These are phyloP conservation scores for Cladorrhinum samala DNA, from an alignment of 495 filamentous ascomycete genomes.

Conservation along the genomic window DNA sequence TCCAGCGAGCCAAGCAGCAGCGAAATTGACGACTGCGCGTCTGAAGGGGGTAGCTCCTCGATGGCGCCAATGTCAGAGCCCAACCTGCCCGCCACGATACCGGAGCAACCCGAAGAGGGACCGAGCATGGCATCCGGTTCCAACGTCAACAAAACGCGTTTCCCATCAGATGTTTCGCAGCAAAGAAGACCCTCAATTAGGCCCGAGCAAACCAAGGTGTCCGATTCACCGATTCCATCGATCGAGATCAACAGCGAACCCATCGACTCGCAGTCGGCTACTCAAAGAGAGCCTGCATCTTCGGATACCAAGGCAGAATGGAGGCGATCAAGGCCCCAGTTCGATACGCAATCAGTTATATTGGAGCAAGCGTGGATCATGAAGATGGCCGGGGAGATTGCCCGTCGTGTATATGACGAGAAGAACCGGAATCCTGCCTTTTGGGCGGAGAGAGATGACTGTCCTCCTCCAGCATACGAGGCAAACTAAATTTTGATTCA, in stretches of 20 bases:
- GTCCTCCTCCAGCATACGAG: conserved; percentile 59
- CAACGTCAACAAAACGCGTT: conserved; percentile 39
- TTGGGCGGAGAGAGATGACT: conserved; percentile 47
- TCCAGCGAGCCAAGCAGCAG: conserved; percentile 46
- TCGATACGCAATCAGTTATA: conserved; percentile 49
- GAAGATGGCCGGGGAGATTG: conserved; percentile 88
- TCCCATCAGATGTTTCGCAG: conserved; percentile 22
- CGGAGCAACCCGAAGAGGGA: conserved; percentile 54
- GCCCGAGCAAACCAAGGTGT: conserved; percentile 19
- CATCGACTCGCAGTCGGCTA: neutral
- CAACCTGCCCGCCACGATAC: conserved; percentile 33
- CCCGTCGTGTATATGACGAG: conserved; percentile 70
- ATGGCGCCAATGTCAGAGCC: conserved; percentile 46
- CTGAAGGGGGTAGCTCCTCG: conserved; percentile 29
- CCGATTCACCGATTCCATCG: conserved; percentile 10
- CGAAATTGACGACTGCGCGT: conserved; percentile 35
- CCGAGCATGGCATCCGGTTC: too few species aligned
- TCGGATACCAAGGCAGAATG: conserved; percentile 14
- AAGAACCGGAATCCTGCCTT: conserved; percentile 42
- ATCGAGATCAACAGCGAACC: conserved; percentile 1
- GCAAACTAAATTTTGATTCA: conserved; percentile 19
- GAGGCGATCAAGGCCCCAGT: conserved; percentile 13
- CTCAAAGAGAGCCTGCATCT: neutral
- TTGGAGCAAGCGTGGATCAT: conserved; percentile 83
- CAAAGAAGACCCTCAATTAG: conserved; percentile 26